A percentile compares a stretch with the other conserved stretches of the same genome.
phyloP scores from a whole-genome alignment of 2,329 filamentous ascomycete genomes.

The Hypoxylon sp. region DNA sequence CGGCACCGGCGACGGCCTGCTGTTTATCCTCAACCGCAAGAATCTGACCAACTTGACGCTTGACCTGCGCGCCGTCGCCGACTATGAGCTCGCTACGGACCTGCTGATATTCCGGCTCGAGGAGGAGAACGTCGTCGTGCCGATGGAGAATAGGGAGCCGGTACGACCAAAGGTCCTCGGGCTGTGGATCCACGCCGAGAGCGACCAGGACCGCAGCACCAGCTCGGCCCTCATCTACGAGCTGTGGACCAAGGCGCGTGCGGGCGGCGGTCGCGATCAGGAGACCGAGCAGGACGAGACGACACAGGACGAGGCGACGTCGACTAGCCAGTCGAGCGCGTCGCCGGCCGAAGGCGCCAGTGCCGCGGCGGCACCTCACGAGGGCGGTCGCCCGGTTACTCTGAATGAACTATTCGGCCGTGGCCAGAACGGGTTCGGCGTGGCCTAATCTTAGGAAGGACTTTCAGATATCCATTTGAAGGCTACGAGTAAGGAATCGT shows the following conservation, averaged over 20 bases:
- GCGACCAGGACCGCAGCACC: constrained; percentile 42
- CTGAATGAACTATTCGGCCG: constrained; percentile 43
- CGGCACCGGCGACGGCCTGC: constrained; percentile 60
- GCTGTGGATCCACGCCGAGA: constrained; percentile 47
- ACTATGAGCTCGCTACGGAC: constrained; percentile 72
- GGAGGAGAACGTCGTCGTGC: constrained; percentile 34
- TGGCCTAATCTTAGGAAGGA: not conserved
- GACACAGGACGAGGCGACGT: not conserved
- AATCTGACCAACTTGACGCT: constrained; percentile 77
- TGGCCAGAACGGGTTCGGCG: constrained; percentile 21
- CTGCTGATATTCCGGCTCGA: constrained; percentile 64
- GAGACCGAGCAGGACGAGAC: not conserved
- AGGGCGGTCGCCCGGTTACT: constrained; percentile 40
- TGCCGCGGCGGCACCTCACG: constrained; percentile 21
- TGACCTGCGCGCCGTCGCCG: constrained; percentile 68
- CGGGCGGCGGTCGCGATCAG: constrained; percentile 5
- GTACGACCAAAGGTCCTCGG: constrained; percentile 42
- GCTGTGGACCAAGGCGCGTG: constrained; percentile 46
- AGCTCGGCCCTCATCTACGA: constrained; percentile 46
- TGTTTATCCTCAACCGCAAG: constrained; percentile 79
- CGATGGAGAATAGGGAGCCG: constrained; percentile 43
- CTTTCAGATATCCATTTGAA: too few species aligned
- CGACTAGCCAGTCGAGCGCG: constrained; percentile 14
- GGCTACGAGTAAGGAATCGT: not conserved
- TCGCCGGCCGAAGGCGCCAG: constrained; percentile 13